phyloP scores from a whole-genome alignment of 2,329 filamentous ascomycete genomes.

The Salinomyces thailandicus region DNA sequence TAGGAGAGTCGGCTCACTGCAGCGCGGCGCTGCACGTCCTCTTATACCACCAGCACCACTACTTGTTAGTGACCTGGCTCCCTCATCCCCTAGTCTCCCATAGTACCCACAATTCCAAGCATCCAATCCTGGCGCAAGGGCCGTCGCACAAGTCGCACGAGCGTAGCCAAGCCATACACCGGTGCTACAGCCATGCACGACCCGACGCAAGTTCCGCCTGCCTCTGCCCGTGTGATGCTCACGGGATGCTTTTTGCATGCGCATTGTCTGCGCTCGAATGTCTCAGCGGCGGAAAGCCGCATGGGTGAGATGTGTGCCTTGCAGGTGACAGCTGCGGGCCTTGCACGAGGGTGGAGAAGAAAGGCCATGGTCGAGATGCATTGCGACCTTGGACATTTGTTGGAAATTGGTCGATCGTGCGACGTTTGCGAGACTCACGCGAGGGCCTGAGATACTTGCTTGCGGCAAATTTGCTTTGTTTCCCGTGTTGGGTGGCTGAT shows the following conservation, averaged over 20 bases:
- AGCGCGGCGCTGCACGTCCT: too few species aligned
- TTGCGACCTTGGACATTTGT: too few species aligned
- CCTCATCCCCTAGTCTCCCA: too few species aligned
- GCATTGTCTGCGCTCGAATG: not conserved
- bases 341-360: conserved; percentile 1
- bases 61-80: too few species aligned
- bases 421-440: too few species aligned
- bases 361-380: too few species aligned
- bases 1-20: too few species aligned
- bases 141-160: conserved; percentile 3
- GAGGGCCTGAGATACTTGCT: not conserved
- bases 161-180: not conserved
- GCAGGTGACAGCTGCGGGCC: not conserved
- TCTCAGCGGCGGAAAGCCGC: not conserved
- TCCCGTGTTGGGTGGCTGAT: not conserved
- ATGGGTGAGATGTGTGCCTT: not conserved
- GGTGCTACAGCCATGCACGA: conserved; percentile 1
- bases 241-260: not conserved
- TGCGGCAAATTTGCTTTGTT: not conserved
- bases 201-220: not conserved
- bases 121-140: too few species aligned
- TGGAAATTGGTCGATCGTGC: too few species aligned
- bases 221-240: too few species aligned
- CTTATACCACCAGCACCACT: too few species aligned
- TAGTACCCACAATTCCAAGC: too few species aligned